Base-by-base conservation (phyloP, 2,329 filamentous ascomycete genomes). In the Ambrosiella beaveri region DNA sequence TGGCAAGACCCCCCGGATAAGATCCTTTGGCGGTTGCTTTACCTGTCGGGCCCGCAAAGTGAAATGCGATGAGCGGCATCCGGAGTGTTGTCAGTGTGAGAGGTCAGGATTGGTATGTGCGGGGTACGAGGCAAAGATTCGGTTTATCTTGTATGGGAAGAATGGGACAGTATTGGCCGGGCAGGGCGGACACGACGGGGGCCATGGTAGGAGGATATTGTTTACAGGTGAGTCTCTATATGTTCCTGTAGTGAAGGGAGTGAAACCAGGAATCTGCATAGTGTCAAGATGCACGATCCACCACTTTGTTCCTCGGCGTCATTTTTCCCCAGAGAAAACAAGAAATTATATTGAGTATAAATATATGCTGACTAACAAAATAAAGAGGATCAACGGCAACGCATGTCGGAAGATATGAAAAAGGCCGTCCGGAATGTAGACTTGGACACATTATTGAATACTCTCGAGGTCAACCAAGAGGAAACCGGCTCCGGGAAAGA, bases 1-100 rank as follows among this genome's bases (percentile, higher is more conserved):
- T 17, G 27, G 54, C 12, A 45, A 47, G 27, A 36, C 58, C 8
- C 50, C 54, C 9, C 54, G 58, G 6, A 54, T 53, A 9, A 54
- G 58, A 7, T 59, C 58, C 1, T 59, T 59, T 49, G 58, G 58
- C 1, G 58, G 54, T 12, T 59, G 58, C 17, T 59, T 59, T 36
- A 59, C 58, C 3, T 59, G 58, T 44, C 47, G 58, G 38, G 39
- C 58, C 12, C 58, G 58, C 49, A 59, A 59, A 53, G 58, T 57
- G 17, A 59, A 59, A 49, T 59, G 58, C n/a, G 58, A 59, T 50
- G 54, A 57, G 40, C 52, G 15, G 5, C 58, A 59, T 56, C 58
- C 58, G 11, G 17, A 53, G 3, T 59, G 49, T 4, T 44, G 8
- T 9, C 58, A 59, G 41, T 59, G 58, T 44, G 12, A 45, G n/a